Evolutionary conservation across 108 stramenopile genomes (phyloP).

Genomic region (Nitzschia sp.): DNA sequence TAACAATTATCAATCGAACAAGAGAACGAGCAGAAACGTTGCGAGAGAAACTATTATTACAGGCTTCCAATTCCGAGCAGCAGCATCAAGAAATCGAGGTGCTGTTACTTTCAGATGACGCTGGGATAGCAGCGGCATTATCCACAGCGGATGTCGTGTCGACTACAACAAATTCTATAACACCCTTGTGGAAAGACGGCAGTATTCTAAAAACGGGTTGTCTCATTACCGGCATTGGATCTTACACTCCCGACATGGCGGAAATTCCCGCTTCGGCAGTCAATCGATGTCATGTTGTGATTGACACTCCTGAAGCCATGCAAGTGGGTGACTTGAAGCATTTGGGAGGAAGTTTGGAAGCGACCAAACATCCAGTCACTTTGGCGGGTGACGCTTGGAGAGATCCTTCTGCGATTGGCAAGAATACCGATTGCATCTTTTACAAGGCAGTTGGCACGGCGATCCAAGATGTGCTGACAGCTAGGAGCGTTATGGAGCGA

Average conservation of each 20-base stretch:
- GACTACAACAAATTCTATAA: constrained; percentile 67
- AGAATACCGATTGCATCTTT: constrained; percentile 56
- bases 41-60: constrained; percentile 22
- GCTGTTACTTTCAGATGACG: constrained; percentile 35
- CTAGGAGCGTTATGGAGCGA: constrained; percentile 38
- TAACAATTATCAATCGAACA: constrained; percentile 77
- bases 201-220: constrained; percentile 48
- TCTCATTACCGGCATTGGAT: constrained; percentile 78
- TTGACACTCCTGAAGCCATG: constrained; percentile 76
- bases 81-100: constrained; percentile 5
- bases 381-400: constrained; percentile 62
- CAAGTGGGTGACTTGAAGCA: constrained; percentile 78
- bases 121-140: constrained; percentile 38
- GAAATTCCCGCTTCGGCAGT: constrained; percentile 57
- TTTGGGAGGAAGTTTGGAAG: constrained; percentile 14
- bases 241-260: constrained; percentile 71
- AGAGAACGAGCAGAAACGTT: constrained; percentile 54
- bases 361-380: constrained; percentile 28
- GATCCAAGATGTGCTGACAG: constrained; percentile 83
- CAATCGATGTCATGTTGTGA: constrained; percentile 46
- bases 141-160: constrained; percentile 64
- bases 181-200: constrained; percentile 60
- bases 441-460: constrained; percentile 80
- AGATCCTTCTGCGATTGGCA: constrained; percentile 25
- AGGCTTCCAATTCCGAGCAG: neutral